These are phyloP conservation scores for Inga laurina DNA, from an alignment of 306 rosid species.

Conservation along the genomic window DNA sequence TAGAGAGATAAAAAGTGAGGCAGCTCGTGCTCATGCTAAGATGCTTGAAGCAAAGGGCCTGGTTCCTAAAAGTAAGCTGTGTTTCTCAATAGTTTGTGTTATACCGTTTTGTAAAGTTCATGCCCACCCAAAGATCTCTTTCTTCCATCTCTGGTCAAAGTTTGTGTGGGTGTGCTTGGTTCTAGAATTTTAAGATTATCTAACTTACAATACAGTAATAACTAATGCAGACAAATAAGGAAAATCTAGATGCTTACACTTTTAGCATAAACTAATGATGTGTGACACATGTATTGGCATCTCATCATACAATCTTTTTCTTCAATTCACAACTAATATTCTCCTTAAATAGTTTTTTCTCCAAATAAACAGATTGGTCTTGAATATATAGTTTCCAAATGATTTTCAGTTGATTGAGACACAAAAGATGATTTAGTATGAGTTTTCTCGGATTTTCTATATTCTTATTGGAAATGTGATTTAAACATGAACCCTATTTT, in stretches of 20 bases:
- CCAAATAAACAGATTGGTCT: not conserved
- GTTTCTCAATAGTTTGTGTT: not conserved
- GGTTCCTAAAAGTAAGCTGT: slow-evolving; percentile 52
- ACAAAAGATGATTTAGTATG: not conserved
- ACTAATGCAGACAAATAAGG: not conserved
- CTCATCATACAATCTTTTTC: not conserved
- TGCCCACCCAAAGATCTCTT: not conserved
- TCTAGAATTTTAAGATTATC: not conserved
- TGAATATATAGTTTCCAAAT: not conserved
- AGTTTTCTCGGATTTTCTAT: not conserved
- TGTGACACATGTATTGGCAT: not conserved
- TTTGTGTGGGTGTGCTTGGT: not conserved
- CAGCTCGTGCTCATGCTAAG: slow-evolving; percentile 59
- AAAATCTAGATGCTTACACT: not conserved
- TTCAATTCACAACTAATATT: not conserved
- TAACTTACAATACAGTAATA: not conserved
- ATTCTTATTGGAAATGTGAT: not conserved
- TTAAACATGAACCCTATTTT: not conserved
- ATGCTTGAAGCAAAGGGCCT: slow-evolving; percentile 45
- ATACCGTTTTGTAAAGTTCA: slow-evolving; percentile 9
- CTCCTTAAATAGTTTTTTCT: not conserved
- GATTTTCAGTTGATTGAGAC: not conserved
- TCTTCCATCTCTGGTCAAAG: not conserved
- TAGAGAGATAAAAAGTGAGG: slow-evolving; percentile 48
- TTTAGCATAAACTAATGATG: not conserved